phyloP scores from a whole-genome alignment of 2,329 filamentous ascomycete genomes.

The Cladophialophora carrionii region DNA sequence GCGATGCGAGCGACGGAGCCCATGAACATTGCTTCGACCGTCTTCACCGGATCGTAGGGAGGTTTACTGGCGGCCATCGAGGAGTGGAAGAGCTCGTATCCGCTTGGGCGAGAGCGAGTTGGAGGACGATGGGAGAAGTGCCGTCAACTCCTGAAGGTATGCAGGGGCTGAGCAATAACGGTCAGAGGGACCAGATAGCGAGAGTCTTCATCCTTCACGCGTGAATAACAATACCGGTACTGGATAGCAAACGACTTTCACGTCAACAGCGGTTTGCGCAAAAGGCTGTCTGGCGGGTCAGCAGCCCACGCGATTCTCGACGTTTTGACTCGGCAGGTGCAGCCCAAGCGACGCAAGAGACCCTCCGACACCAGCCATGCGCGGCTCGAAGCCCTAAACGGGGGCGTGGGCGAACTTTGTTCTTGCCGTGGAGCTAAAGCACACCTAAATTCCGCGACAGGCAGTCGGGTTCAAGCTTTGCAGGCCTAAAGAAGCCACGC shows the following conservation, averaged over 20 bases:
- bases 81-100: background rate
- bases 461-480: conserved; percentile 5
- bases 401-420: background rate
- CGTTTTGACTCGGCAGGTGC: background rate
- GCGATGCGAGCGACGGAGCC: conserved; percentile 38
- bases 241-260: background rate
- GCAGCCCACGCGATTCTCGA: conserved; percentile 4
- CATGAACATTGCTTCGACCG: conserved; percentile 38
- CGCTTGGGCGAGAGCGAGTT: background rate
- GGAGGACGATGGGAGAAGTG: background rate
- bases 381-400: conserved; percentile 4
- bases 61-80: conserved; percentile 33
- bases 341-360: background rate
- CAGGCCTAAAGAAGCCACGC: conserved; percentile 1
- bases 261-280: background rate
- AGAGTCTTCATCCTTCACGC: background rate
- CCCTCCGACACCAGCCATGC: background rate
- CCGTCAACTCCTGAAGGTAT: background rate
- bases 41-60: conserved; percentile 36
- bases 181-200: background rate
- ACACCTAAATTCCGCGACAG: conserved; percentile 11
- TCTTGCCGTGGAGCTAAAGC: background rate
- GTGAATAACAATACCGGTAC: background rate
- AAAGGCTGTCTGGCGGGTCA: background rate
- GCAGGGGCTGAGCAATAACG: background rate